Percentiles rank a stretch among this genome's conserved stretches.
Conservation (phyloP, 768 basidiomycete species). For the Chalciporus chontae region DNA sequence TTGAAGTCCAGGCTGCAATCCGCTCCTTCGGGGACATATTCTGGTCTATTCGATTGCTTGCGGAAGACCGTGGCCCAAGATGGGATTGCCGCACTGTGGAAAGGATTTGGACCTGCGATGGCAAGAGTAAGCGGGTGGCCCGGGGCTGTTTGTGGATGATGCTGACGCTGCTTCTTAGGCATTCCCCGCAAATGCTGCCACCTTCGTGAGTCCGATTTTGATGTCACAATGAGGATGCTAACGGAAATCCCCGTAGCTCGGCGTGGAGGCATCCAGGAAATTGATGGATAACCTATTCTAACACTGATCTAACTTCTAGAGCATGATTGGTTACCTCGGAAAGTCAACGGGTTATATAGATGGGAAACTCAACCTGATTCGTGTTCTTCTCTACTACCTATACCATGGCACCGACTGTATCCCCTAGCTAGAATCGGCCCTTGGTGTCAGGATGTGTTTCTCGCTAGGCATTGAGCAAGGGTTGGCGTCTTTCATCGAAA, state of each 20-base stretch:
- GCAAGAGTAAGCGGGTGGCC: conserved; percentile 54
- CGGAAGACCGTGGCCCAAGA: conserved; percentile 89
- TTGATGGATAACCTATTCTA: conserved; percentile 68
- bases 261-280: conserved; percentile 88
- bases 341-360: neutral
- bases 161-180: conserved; percentile 47
- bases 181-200: conserved; percentile 96
- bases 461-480: neutral
- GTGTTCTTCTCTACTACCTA: neutral
- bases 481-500: neutral
- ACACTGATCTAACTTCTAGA: neutral
- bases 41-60: conserved; percentile 88
- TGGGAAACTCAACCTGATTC: neutral
- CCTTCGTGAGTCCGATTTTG: conserved; percentile 60
- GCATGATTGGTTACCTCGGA: no score
- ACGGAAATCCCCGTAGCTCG: conserved; percentile 51
- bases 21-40: conserved; percentile 96
- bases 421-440: neutral
- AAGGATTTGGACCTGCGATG: conserved; percentile 98
- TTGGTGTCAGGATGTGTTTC: conserved; percentile 2
- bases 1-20: conserved; percentile 95
- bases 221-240: neutral
- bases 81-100: conserved; percentile 88
- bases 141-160: neutral
- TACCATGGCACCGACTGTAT: neutral